Base-by-base conservation (phyloP, 2,329 filamentous ascomycete genomes). In the Exophiala spinifera region DNA sequence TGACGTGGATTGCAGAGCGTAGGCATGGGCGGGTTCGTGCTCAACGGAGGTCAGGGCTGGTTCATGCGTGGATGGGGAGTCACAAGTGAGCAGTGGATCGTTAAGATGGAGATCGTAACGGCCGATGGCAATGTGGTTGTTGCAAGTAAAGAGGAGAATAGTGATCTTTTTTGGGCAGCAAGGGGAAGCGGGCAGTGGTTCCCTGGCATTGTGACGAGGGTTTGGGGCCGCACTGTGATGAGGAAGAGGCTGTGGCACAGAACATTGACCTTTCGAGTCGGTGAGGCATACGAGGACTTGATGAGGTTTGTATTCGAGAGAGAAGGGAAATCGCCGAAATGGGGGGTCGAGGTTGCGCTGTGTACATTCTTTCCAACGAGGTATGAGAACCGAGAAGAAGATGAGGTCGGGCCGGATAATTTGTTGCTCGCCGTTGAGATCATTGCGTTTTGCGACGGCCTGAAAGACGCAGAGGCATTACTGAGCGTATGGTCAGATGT, bases 91-190 rank as follows among this genome's bases (percentile, higher is more conserved):
- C 47, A 45, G 19, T 69, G 66, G 63, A 69, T 78, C 4, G 66
- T 80, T 14, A 67, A 72, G 23, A 67, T 77, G 53, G 70, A 80
- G 53, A 69, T 80, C 8, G 73, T 81, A 5, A 74, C 74, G 8
- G 70, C 76, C 10, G 69, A 72, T 53, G 78, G 78, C n/a, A 57
- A 66, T 4, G 69, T 76, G 21, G 64, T 77, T 1, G 71, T 74
- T 39, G 74, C 70, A 19, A 74, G 67, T 15, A 64, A 65, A 21
- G 69, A 66, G 11, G 55, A 70, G 42, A 72, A 80, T 51, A 19
- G 67, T 1, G 77, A 81, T 46, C 66, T 80, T 3, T 80, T 74
- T 66, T 79, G 75, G 74, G 77, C 76, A 2, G 67, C 80, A 15
- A 66, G 74, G 6, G 78, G 78, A n/a, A 76, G 49, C n/a, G 50